phyloP scores from a whole-genome alignment of 352 stramenopile species.

The Phytopythium oedochilum region DNA sequence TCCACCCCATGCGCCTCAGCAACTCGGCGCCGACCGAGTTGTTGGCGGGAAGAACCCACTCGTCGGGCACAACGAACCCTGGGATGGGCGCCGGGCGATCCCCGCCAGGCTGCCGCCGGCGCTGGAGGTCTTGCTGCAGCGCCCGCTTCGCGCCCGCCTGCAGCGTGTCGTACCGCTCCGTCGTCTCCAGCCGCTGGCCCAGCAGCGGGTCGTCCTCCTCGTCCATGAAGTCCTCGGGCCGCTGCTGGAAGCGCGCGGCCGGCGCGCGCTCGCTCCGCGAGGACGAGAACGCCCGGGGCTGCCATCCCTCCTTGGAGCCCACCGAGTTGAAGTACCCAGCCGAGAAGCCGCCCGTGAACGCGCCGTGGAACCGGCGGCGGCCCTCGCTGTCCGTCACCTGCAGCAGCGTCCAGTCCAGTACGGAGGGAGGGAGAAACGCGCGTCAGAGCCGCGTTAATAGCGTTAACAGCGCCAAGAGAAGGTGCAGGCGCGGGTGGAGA shows the following conservation, averaged over 20 bases:
- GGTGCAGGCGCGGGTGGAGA: neutral
- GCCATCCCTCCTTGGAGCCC: conserved; percentile 87
- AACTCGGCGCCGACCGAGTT: conserved; percentile 83
- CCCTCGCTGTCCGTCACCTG: conserved; percentile 73
- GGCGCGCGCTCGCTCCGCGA: conserved; percentile 47
- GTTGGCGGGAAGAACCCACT: conserved; percentile 64
- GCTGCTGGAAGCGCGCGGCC: conserved; percentile 33
- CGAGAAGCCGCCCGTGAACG: conserved; percentile 93
- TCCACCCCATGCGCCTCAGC: conserved; percentile 89
- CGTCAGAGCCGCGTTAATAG: neutral
- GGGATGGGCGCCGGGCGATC: conserved; percentile 15
- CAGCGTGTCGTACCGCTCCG: conserved; percentile 58
- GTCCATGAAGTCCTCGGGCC: conserved; percentile 93
- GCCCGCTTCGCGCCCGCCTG: conserved; percentile 27
- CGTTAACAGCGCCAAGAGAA: neutral
- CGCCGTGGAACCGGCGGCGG: conserved; percentile 88
- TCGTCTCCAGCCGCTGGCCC: conserved; percentile 69
- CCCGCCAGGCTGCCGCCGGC: neutral
- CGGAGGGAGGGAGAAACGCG: neutral
- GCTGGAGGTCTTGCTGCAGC: conserved; percentile 16
- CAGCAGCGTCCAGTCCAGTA: neutral
- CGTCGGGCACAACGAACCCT: conserved; percentile 53
- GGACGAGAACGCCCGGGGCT: conserved; percentile 75
- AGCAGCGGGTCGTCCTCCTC: conserved; percentile 90
- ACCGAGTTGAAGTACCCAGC: conserved; percentile 95